These are phyloP conservation scores for Wallacemonas sp. DNA, from an alignment of 208 protist genomes.

Conservation along the genomic window DNA sequence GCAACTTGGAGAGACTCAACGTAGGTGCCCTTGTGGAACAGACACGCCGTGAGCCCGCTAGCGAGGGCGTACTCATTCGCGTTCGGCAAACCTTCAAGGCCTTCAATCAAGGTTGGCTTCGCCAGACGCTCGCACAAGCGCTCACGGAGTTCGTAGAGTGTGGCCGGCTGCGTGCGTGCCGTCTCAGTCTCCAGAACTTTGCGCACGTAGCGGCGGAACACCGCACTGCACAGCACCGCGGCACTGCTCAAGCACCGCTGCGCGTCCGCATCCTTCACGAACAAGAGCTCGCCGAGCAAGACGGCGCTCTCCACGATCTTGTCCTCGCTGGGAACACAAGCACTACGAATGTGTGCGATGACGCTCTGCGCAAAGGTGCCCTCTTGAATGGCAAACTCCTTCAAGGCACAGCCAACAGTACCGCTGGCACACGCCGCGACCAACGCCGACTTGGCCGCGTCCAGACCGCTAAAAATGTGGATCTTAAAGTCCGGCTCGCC, in stretches of 20 bases:
- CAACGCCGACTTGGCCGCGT: constrained; percentile 10
- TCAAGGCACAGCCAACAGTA: constrained; percentile 53
- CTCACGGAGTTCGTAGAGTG: constrained; percentile 64
- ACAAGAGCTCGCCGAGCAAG: constrained; percentile 76
- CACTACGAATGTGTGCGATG: constrained; percentile 26
- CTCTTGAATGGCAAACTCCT: constrained; percentile 79
- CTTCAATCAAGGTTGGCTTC: constrained; percentile 69
- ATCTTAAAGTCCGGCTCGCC: constrained; percentile 9
- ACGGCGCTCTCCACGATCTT: constrained; percentile 58
- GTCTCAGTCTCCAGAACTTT: constrained; percentile 60
- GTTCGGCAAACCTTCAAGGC: constrained; percentile 59
- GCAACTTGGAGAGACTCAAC: constrained; percentile 59
- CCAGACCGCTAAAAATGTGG: constrained; percentile 12
- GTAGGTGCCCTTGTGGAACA: constrained; percentile 80
- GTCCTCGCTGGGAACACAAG: constrained; percentile 23
- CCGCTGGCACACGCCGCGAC: constrained; percentile 30
- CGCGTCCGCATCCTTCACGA: constrained; percentile 77
- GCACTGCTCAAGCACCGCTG: constrained; percentile 69
- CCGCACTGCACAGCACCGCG: constrained; percentile 68
- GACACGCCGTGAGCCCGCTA: constrained; percentile 57
- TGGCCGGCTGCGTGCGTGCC: constrained; percentile 40
- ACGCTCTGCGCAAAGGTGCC: constrained; percentile 57
- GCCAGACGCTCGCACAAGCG: constrained; percentile 66
- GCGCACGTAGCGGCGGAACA: constrained; percentile 76
- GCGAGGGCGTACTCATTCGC: constrained; percentile 68